Conservation (phyloP, 2,329 filamentous ascomycete genomes). For the Paraphoma sp. region DNA sequence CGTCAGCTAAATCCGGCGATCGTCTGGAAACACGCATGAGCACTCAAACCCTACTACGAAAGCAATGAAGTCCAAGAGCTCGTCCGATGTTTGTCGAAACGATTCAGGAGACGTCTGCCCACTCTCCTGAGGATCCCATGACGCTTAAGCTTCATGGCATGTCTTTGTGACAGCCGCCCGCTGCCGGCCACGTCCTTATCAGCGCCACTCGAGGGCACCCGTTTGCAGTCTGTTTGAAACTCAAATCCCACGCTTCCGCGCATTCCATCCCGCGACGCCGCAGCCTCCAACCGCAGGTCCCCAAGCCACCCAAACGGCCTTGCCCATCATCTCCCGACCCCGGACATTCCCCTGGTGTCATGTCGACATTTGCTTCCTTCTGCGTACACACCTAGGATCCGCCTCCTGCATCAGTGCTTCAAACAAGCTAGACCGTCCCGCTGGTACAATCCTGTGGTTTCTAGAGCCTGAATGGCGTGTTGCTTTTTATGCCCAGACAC, state of each 20-base stretch:
- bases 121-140: not conserved
- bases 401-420: not conserved
- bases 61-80: not conserved
- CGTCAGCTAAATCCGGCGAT: constrained; percentile 2
- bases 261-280: not conserved
- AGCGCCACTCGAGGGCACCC: not conserved
- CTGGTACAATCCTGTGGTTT: not conserved
- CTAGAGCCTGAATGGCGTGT: not conserved
- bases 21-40: not conserved
- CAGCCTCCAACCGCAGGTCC: constrained; percentile 1
- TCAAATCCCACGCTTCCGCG: not conserved
- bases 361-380: constrained; percentile 2
- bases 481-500: constrained; percentile 7
- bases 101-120: not conserved
- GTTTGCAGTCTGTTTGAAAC: not conserved
- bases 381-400: not conserved
- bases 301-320: not conserved
- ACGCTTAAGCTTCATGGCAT: not conserved
- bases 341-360: constrained; percentile 5
- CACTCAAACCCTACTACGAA: not conserved
- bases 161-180: not conserved
- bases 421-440: not conserved
- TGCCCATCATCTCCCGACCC: not conserved
- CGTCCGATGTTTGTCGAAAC: not conserved
- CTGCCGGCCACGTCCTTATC: not conserved